A percentile compares a stretch with the other conserved stretches of the same genome.
Evolutionary conservation across 2,329 filamentous ascomycete species (phyloP).

Genomic region (Chaetomium sp.): DNA sequence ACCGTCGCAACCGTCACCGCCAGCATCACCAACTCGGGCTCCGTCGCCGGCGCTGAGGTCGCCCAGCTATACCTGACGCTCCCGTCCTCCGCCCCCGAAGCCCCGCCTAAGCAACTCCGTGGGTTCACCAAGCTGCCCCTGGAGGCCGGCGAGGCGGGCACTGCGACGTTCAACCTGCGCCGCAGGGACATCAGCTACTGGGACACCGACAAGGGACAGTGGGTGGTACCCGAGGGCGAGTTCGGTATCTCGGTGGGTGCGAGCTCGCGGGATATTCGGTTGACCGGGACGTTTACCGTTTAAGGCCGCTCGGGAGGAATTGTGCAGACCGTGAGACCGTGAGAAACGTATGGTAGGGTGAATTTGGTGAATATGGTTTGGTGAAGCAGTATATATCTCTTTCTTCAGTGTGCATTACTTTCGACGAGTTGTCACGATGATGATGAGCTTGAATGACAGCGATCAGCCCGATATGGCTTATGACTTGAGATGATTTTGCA

Average conservation of each 20-base stretch:
- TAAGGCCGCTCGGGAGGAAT: background rate
- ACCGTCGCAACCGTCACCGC: slow-evolving; percentile 46
- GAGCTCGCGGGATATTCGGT: slow-evolving; percentile 40
- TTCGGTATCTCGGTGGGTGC: slow-evolving; percentile 40
- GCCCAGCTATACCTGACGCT: slow-evolving; percentile 53
- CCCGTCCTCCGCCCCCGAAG: slow-evolving; percentile 33
- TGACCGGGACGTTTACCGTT: slow-evolving; percentile 29
- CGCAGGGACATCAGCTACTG: slow-evolving; percentile 59
- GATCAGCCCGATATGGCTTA: no score
- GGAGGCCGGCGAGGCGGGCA: slow-evolving; percentile 39
- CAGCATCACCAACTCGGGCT: slow-evolving; percentile 59
- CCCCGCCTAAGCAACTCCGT: slow-evolving; percentile 47
- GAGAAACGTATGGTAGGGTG: background rate
- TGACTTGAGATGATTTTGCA: no score
- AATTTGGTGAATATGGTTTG: background rate
- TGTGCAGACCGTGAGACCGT: background rate
- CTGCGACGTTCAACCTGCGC: slow-evolving; percentile 46
- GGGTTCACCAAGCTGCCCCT: slow-evolving; percentile 57
- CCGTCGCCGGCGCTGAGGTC: slow-evolving; percentile 55
- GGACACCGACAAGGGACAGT: slow-evolving; percentile 54
- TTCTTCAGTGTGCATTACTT: background rate
- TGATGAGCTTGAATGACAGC: no score
- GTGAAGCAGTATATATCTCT: background rate
- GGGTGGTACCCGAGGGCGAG: slow-evolving; percentile 45
- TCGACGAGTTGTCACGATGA: background rate